Percentiles rank a stretch among this genome's conserved stretches.
Evolutionary conservation across 169 alveolate species (phyloP).

Genomic region (Cardiosporidium cionae): DNA sequence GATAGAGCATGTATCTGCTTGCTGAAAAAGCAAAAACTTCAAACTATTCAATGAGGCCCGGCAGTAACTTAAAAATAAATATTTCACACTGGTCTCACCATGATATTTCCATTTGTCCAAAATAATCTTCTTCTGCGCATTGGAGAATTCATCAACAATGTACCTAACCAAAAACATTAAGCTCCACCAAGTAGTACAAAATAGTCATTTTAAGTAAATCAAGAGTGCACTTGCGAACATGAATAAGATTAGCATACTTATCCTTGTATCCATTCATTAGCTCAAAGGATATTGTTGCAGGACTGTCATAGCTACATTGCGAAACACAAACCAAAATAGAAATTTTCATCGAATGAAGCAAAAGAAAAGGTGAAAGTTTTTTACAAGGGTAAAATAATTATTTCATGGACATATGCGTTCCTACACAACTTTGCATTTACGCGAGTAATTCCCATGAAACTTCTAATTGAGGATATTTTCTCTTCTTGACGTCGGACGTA

Average conservation of each 20-base stretch:
- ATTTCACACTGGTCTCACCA: background rate
- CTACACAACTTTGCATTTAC: background rate
- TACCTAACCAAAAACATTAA: background rate
- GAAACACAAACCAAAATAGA: background rate
- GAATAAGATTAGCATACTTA: background rate
- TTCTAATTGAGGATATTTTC: constrained; percentile 3
- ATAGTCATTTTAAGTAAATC: background rate
- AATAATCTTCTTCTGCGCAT: background rate
- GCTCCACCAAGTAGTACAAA: background rate
- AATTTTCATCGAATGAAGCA: background rate
- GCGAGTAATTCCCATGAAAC: constrained; percentile 22
- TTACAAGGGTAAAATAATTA: background rate
- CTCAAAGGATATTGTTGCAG: constrained; percentile 15
- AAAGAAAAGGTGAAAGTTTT: too few relatives aligned
- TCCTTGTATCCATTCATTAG: background rate
- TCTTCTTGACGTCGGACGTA: constrained; percentile 1
- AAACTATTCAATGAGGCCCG: too few relatives aligned
- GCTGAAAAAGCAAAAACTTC: too few relatives aligned
- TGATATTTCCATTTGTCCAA: constrained; percentile 4
- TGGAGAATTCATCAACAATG: constrained; percentile 2
- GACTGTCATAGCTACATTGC: constrained; percentile 9
- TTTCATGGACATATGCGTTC: background rate
- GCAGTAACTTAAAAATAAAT: too few relatives aligned
- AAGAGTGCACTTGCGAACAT: background rate
- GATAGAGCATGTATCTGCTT: too few relatives aligned